These are phyloP conservation scores for Penicillium simplicissimum DNA, from an alignment of 495 filamentous ascomycete genomes.

Conservation along the genomic window DNA sequence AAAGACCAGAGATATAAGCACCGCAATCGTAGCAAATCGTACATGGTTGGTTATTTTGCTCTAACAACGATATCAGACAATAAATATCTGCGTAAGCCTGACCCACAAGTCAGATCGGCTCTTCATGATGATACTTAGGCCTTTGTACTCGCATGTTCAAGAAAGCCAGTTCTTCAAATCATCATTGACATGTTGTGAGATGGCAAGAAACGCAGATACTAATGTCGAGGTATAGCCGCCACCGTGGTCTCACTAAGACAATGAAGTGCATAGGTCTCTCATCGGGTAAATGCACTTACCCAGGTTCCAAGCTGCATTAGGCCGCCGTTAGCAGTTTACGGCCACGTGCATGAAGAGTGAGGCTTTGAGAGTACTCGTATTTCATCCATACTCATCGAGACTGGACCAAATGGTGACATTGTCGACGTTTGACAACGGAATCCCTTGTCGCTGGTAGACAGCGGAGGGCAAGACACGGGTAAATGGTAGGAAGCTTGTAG, in stretches of 20 bases:
- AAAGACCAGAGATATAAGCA: constrained; percentile 57
- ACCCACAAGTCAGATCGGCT: constrained; percentile 61
- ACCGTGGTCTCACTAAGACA: constrained; percentile 48
- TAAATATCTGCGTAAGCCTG: constrained; percentile 55
- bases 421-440: constrained; percentile 14
- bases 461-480: constrained; percentile 60
- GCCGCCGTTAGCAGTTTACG: constrained; percentile 48
- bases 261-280: constrained; percentile 26
- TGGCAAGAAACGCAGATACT: constrained; percentile 50
- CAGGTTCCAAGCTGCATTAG: constrained; percentile 39
- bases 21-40: constrained; percentile 50
- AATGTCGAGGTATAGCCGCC: constrained; percentile 50
- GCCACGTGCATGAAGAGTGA: constrained; percentile 53
- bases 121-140: constrained; percentile 77
- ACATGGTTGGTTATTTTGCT: constrained; percentile 64
- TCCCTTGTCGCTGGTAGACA: constrained; percentile 37
- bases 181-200: constrained; percentile 48
- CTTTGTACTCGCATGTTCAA: constrained; percentile 65
- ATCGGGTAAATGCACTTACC: constrained; percentile 46
- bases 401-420: constrained; percentile 3
- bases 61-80: constrained; percentile 53
- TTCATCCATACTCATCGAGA: constrained; percentile 15
- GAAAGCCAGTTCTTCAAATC: constrained; percentile 73
- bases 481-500: constrained; percentile 30
- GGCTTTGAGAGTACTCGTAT: constrained; percentile 48